These are phyloP conservation scores for Boletellus emodensis DNA, from an alignment of 768 basidiomycete species.

Conservation along the genomic window DNA sequence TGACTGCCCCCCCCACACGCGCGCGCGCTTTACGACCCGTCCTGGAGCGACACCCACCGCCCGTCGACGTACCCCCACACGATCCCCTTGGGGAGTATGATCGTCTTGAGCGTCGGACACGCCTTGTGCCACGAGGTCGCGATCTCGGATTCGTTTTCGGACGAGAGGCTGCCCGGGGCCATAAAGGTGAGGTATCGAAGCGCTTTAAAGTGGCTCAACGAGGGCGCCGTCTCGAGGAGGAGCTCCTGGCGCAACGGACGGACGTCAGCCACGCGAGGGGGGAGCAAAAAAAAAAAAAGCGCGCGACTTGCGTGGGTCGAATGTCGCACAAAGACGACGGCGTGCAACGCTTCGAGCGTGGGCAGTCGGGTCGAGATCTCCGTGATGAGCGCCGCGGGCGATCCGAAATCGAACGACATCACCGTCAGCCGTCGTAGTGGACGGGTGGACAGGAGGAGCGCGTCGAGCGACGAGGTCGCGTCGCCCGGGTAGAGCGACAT, in stretches of 20 bases:
- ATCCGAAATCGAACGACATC: conserved; percentile 51
- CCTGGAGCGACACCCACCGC: conserved; percentile 22
- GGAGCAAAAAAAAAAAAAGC: no score
- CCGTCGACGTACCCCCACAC: conserved; percentile 49
- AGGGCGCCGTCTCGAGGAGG: conserved; percentile 38
- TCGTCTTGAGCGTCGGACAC: conserved; percentile 59
- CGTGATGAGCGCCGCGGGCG: conserved; percentile 42
- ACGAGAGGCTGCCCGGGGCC: conserved; percentile 33
- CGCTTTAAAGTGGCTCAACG: conserved; percentile 42
- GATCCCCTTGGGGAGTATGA: conserved; percentile 59
- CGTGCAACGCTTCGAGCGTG: conserved; percentile 54
- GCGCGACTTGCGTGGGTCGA: conserved; percentile 41
- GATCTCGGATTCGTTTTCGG: conserved; percentile 45
- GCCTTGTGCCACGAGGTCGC: conserved; percentile 53
- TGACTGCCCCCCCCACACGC: no score
- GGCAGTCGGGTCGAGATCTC: conserved; percentile 47
- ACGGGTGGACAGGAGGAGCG: conserved; percentile 35
- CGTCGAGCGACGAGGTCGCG: conserved; percentile 40
- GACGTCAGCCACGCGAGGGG: neutral
- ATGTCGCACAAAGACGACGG: conserved; percentile 51
- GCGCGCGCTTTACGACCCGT: conserved; percentile 5
- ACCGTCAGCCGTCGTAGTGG: conserved; percentile 50
- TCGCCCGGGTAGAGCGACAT: conserved; percentile 47
- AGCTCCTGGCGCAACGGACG: conserved; percentile 33
- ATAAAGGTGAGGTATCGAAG: conserved; percentile 57